These are phyloP conservation scores for Salmacisia buchloeana DNA, from an alignment of 1,284 basidiomycete genomes.

Conservation along the genomic window DNA sequence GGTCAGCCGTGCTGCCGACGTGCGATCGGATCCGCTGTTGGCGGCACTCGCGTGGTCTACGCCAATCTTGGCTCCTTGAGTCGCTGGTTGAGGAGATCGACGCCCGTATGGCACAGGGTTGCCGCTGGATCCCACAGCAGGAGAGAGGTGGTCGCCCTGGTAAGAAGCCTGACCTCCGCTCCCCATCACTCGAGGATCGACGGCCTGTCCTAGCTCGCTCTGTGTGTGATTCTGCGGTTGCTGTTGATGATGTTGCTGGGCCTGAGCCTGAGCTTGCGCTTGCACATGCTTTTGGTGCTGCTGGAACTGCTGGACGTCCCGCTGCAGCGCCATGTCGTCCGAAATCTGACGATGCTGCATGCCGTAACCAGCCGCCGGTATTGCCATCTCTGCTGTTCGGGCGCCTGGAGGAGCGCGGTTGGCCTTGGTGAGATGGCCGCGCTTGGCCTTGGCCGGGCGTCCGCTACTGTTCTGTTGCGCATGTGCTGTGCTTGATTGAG, in stretches of 20 bases:
- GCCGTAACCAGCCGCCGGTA: slow-evolving; percentile 82
- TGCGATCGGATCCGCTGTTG: neutral
- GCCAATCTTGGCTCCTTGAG: too few species aligned
- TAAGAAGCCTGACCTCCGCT: too few species aligned
- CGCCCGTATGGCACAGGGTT: too few species aligned
- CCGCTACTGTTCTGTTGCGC: slow-evolving; percentile 13
- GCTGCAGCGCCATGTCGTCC: slow-evolving; percentile 58
- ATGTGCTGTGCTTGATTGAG: slow-evolving; percentile 17
- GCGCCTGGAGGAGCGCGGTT: slow-evolving; percentile 36
- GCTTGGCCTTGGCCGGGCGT: slow-evolving; percentile 18
- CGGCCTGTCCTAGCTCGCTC: slow-evolving; percentile 24
- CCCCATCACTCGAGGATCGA: slow-evolving; percentile 30
- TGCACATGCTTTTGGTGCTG: slow-evolving; percentile 2
- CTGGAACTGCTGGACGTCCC: slow-evolving; percentile 5
- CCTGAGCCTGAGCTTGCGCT: neutral
- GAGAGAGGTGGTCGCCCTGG: too few species aligned
- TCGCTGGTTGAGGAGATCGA: too few species aligned
- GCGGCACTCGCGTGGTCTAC: neutral
- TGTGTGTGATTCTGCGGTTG: neutral
- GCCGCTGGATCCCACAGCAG: too few species aligned
- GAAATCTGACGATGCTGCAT: slow-evolving; percentile 87
- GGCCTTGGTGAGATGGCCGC: slow-evolving; percentile 28
- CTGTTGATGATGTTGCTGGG: neutral
- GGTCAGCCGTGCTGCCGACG: neutral
- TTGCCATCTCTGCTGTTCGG: slow-evolving; percentile 70